phyloP scores from a whole-genome alignment of 2,329 filamentous ascomycete genomes.

The Lithohypha guttulata region DNA sequence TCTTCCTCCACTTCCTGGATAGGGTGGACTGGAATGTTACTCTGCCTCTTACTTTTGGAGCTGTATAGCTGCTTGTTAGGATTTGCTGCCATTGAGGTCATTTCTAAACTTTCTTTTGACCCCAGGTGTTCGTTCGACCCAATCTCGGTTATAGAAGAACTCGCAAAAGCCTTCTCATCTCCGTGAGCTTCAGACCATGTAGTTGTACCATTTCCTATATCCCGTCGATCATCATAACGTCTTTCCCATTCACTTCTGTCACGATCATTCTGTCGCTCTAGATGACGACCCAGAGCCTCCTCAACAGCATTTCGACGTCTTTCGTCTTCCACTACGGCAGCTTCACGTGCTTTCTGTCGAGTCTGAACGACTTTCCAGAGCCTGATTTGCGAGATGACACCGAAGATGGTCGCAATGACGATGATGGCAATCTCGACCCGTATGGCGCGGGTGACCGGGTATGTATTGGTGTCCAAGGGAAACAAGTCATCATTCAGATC shows the following conservation, averaged over 20 bases:
- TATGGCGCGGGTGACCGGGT: slow-evolving; percentile 78
- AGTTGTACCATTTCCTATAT: slow-evolving; percentile 36
- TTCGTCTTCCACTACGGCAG: slow-evolving; percentile 40
- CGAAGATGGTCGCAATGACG: slow-evolving; percentile 61
- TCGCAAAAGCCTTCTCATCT: slow-evolving; percentile 25
- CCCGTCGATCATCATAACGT: slow-evolving; percentile 54
- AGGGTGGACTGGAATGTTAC: slow-evolving; percentile 16
- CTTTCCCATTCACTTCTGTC: slow-evolving; percentile 59
- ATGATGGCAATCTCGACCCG: slow-evolving; percentile 72
- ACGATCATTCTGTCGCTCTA: slow-evolving; percentile 35
- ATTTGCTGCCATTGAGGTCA: slow-evolving; percentile 13
- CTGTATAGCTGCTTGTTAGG: slow-evolving; percentile 6
- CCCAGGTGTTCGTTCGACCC: background rate
- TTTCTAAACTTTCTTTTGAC: slow-evolving; percentile 15
- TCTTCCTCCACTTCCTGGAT: slow-evolving; percentile 20
- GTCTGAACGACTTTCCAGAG: slow-evolving; percentile 69
- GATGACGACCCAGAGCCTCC: slow-evolving; percentile 54
- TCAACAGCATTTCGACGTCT: slow-evolving; percentile 54
- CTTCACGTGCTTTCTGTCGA: slow-evolving; percentile 37
- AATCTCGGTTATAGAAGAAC: slow-evolving; percentile 13
- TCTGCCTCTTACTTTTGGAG: slow-evolving; percentile 16
- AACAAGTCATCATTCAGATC: slow-evolving; percentile 68
- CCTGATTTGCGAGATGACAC: slow-evolving; percentile 73
- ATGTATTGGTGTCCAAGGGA: slow-evolving; percentile 62
- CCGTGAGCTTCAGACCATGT: slow-evolving; percentile 36